Evolutionary conservation across 331 rosid genomes (phyloP).

Genomic region (Pyracantha coccinea): DNA sequence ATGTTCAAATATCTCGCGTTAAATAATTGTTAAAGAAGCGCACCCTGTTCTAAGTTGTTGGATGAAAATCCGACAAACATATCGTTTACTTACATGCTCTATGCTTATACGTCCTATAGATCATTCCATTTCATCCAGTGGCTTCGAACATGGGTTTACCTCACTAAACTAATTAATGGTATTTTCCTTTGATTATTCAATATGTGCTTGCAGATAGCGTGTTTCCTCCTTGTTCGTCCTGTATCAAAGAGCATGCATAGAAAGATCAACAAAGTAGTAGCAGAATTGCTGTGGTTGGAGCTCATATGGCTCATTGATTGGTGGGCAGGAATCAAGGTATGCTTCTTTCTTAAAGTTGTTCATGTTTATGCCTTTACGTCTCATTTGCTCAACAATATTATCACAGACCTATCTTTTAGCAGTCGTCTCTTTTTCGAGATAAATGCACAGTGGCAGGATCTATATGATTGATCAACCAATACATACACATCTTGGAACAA

Average conservation of each 20-base stretch:
- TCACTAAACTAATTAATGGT: neutral
- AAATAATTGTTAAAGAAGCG: neutral
- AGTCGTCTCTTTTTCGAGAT: too few relatives aligned
- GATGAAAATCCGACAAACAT: neutral
- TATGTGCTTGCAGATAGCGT: conserved; percentile 30
- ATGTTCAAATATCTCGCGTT: neutral
- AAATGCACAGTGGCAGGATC: neutral
- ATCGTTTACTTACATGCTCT: neutral
- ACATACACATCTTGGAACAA: neutral
- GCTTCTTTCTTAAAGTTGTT: neutral
- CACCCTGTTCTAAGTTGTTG: neutral
- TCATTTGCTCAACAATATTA: neutral
- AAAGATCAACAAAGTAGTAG: conserved; percentile 59
- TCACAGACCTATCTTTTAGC: neutral
- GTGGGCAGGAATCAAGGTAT: conserved; percentile 86
- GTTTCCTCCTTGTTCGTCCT: conserved; percentile 66
- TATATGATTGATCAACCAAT: neutral
- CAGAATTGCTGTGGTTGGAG: conserved; percentile 76
- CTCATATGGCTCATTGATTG: conserved; percentile 84
- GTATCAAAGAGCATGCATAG: conserved; percentile 45
- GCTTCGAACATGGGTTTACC: neutral
- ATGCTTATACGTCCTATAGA: neutral
- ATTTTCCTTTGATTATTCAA: neutral
- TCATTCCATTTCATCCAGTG: neutral
- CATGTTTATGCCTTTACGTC: neutral